These are phyloP conservation scores for Solanum chaucha DNA, from an alignment of 257 asterid species.

Conservation along the genomic window DNA sequence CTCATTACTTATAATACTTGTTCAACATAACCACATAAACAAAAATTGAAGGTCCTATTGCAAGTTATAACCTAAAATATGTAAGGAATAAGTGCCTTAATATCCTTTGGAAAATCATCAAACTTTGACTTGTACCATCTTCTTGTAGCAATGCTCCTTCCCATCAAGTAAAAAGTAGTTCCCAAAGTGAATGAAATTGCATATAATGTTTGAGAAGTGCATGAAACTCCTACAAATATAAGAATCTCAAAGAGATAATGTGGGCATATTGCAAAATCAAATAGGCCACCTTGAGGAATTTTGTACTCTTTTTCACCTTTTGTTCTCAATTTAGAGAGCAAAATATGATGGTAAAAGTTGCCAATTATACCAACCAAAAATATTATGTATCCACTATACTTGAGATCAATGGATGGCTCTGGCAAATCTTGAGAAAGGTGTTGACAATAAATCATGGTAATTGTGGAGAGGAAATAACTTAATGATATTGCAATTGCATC, in stretches of 20 bases:
- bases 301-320: slow-evolving; percentile 39
- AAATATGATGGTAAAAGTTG: slow-evolving; percentile 56
- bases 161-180: slow-evolving; percentile 25
- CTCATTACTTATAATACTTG: neutral
- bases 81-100: slow-evolving; percentile 55
- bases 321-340: slow-evolving; percentile 42
- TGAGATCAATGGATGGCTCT: slow-evolving; percentile 41
- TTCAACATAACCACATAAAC: neutral
- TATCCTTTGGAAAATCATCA: slow-evolving; percentile 43
- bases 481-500: slow-evolving; percentile 22
- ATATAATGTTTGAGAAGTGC: slow-evolving; percentile 44
- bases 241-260: slow-evolving; percentile 52
- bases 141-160: slow-evolving; percentile 59
- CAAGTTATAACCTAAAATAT: slow-evolving; percentile 18
- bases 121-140: slow-evolving; percentile 61
- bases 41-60: neutral
- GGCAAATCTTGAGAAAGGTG: slow-evolving; percentile 12
- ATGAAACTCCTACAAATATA: slow-evolving; percentile 44
- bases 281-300: slow-evolving; percentile 53
- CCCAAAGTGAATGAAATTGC: slow-evolving; percentile 26
- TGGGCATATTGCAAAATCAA: slow-evolving; percentile 42
- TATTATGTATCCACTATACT: slow-evolving; percentile 19
- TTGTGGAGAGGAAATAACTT: slow-evolving; percentile 37
- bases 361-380: slow-evolving; percentile 44
- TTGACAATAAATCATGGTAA: slow-evolving; percentile 37